Base-by-base conservation (phyloP, 768 basidiomycete species). In the Auricularia auricula-judae region DNA sequence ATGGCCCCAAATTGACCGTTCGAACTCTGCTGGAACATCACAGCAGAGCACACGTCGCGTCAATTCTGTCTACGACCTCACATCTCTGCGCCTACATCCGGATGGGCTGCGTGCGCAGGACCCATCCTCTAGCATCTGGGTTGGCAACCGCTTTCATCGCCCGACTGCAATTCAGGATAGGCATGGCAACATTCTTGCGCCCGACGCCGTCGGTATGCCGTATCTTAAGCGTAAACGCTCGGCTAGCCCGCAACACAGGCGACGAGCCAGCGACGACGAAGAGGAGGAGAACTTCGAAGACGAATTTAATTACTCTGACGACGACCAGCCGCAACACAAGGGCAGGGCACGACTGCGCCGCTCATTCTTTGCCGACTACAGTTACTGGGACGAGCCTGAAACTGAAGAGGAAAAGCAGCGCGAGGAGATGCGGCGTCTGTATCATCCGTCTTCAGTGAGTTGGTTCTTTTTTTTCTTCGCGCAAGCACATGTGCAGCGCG, bases 31-130 rank as follows among this genome's bases (percentile, higher is more conserved):
- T 29, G 29, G 29, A 29, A 29, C 29, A 29, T 29, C 29, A 29
- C 29, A 29, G 70, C 71, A 23, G 76, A 76, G 65, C 64, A 69
- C 53, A 72, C 74, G 64, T 70, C 74, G 35, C 71, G 70, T n/a
- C 81, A 80, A 66, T 18, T 18, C 18, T 18, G 18, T 51, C 47
- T 51, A 51, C 18, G 47, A 51, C 47, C 18, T 51, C 11, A 51
- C 47, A 18, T 51, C 47, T 5, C 18, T 51, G 47, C 47, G 47
- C 14, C 47, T 51, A 5, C 47, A 51, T 18, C 47, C 47, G 5
- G 47, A 51, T 21, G 47, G 47, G 5, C 47, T 51, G 5, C 47
- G 47, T 4, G 47, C 21, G 10, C 47, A 18, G 47, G 39, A 42
- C 12, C 47, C 47, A 5, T 8, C 18, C 47, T 8, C 14, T 4